phyloP scores from a whole-genome alignment of 495 filamentous ascomycete genomes.

The Acidomyces sp. region DNA sequence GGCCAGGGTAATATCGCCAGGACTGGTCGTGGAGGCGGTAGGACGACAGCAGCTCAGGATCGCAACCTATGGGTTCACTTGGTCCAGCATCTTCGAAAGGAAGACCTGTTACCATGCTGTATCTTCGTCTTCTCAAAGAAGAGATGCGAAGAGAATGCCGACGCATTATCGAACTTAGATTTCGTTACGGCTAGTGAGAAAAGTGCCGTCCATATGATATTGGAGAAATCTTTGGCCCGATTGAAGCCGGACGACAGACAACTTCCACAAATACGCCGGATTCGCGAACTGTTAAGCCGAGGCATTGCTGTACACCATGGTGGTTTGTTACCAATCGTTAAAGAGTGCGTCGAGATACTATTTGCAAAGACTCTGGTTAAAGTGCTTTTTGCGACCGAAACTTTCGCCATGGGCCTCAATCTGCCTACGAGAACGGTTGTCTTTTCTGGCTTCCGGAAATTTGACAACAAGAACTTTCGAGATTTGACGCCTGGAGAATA shows the following conservation, averaged over 20 bases:
- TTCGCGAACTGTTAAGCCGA: constrained; percentile 72
- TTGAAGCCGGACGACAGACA: constrained; percentile 80
- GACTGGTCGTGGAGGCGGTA: constrained; percentile 67
- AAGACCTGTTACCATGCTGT: constrained; percentile 75
- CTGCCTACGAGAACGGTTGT: constrained; percentile 91
- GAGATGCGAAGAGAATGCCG: constrained; percentile 90
- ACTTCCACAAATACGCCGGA: constrained; percentile 77
- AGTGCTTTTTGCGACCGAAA: constrained; percentile 93
- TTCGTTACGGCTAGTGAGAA: constrained; percentile 87
- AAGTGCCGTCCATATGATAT: constrained; percentile 92
- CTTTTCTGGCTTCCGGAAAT: constrained; percentile 93
- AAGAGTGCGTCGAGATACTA: constrained; percentile 93
- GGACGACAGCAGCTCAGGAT: constrained; percentile 81
- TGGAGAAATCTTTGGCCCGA: constrained; percentile 87
- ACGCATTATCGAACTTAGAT: constrained; percentile 86
- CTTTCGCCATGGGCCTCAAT: constrained; percentile 96
- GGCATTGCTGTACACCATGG: constrained; percentile 96
- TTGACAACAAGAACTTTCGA: constrained; percentile 80
- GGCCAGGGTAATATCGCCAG: constrained; percentile 76
- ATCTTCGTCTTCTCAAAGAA: constrained; percentile 99
- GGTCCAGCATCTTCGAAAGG: constrained; percentile 77
- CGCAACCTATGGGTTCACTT: constrained; percentile 94
- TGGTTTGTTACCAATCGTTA: constrained; percentile 88
- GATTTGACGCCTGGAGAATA: constrained; percentile 91
- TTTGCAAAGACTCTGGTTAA: constrained; percentile 93